Conservation (phyloP, 2,329 filamentous ascomycete species). For the Metarhizium rileyi region DNA sequence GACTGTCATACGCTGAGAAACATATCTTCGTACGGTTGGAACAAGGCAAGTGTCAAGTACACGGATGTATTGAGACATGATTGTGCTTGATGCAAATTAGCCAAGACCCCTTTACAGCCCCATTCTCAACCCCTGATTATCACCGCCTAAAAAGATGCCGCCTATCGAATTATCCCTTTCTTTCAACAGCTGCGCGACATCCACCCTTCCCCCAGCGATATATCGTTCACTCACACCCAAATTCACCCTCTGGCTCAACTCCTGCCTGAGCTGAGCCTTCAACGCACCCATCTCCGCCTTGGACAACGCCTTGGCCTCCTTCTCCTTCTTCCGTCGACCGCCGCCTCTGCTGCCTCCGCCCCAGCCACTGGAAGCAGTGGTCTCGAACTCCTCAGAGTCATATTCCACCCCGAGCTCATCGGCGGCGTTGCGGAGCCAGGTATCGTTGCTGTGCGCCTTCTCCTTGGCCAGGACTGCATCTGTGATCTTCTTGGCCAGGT, state of each 20-base stretch:
- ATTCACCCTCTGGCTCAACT: constrained; percentile 69
- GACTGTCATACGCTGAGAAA: no score
- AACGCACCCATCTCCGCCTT: constrained; percentile 66
- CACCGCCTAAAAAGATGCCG: constrained; percentile 29
- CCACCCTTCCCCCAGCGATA: constrained; percentile 72
- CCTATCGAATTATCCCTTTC: constrained; percentile 41
- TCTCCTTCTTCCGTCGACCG: constrained; percentile 65
- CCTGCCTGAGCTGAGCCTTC: constrained; percentile 59
- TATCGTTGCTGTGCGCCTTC: constrained; percentile 72
- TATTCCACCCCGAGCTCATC: constrained; percentile 93
- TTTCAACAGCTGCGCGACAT: constrained; percentile 61
- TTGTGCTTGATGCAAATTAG: neutral
- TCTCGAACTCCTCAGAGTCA: constrained; percentile 79
- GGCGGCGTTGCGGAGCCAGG: constrained; percentile 74
- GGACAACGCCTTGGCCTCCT: constrained; percentile 53
- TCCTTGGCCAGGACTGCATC: constrained; percentile 80
- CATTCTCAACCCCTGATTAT: constrained; percentile 26
- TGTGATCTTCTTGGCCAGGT: constrained; percentile 76
- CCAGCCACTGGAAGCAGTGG: constrained; percentile 56
- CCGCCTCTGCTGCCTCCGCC: constrained; percentile 59
- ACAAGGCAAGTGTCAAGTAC: neutral
- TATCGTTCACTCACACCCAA: constrained; percentile 82
- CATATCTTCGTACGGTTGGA: no score
- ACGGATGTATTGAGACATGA: neutral
- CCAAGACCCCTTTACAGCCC: neutral